Base-by-base conservation (phyloP, 495 filamentous ascomycete genomes). In the Annulohypoxylon stygium region DNA sequence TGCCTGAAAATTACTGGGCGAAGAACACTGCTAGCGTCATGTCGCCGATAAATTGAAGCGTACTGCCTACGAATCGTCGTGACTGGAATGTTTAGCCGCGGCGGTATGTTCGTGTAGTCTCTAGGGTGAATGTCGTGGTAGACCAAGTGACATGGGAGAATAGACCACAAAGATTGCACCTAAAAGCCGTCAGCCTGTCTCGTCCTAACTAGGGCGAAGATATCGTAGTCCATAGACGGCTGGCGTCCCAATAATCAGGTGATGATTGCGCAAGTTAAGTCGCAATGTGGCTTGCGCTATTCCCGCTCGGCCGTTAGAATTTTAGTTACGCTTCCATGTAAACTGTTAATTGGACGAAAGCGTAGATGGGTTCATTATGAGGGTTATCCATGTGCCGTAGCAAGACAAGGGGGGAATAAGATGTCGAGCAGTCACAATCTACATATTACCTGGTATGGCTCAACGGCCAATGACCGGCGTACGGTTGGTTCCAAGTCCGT, bases 221-320 rank as follows among this genome's bases (percentile, higher is more conserved):
- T 55, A 33, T 53, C 43, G 36, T 23, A 33, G 34, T 51, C 59
- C 55, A 39, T 65, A 61, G 10, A 37, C 30, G 65, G 20, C 61
- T 26, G 39, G 47, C 41, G 36, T 50, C 45, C 30, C 26, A 34
- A 54, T 50, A 12, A 53, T 41, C 48, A 54, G 48, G 63, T 26
- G 37, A 55, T 58, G 33, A 50, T 10, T 25, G 57, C 51, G 41
- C 16, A 53, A 55, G 51, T 41, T 65, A 65, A 67, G 65, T 67
- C 26, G 65, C 57, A 70, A 61, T 68, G 67, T 77, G 75, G 75
- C 75, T 79, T 70, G 67, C 64, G 68, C 63, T 66, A 68, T 63
- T 72, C 67, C 72, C 67, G 54, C 70, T 72, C 64, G 67, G 73
- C 70, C 72, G 75, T 72, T 72, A 23, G 63, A 65, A 61, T 66